A percentile compares a stretch with the other conserved stretches of the same genome.
Conservation (phyloP, 208 protist genomes). For the Herpetomonas tarakana region DNA sequence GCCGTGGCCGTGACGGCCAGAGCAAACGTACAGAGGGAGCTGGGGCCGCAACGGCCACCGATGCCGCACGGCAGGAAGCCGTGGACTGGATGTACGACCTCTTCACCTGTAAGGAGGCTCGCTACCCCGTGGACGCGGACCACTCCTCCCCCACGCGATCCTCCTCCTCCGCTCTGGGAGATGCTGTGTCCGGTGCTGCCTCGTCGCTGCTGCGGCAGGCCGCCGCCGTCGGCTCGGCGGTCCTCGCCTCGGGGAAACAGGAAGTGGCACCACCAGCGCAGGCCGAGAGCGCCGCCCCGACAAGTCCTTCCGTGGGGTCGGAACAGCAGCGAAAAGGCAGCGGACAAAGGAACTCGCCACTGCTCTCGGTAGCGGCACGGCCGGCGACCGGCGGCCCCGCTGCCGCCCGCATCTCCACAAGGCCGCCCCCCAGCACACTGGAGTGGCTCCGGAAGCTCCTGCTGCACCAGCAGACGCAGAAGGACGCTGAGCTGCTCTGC, state of each 20-base stretch:
- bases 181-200: background rate
- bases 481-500: constrained; percentile 17
- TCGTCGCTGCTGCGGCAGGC: background rate
- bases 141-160: no score
- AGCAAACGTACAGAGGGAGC: no score
- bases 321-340: no score
- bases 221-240: background rate
- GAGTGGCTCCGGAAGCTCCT: constrained; percentile 1
- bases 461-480: background rate
- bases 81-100: background rate
- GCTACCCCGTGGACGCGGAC: background rate
- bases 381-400: background rate
- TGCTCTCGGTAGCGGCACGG: background rate
- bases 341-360: background rate
- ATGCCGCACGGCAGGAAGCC: background rate
- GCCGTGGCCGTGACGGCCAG: background rate
- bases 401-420: background rate
- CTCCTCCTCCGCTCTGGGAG: no score
- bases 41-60: background rate
- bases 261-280: no score
- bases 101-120: background rate
- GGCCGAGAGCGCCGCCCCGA: no score
- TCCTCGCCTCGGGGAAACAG: no score
- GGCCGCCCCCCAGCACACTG: background rate
- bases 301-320: no score